Base-by-base conservation (phyloP, 768 basidiomycete genomes). In the Serendipita indica region DNA sequence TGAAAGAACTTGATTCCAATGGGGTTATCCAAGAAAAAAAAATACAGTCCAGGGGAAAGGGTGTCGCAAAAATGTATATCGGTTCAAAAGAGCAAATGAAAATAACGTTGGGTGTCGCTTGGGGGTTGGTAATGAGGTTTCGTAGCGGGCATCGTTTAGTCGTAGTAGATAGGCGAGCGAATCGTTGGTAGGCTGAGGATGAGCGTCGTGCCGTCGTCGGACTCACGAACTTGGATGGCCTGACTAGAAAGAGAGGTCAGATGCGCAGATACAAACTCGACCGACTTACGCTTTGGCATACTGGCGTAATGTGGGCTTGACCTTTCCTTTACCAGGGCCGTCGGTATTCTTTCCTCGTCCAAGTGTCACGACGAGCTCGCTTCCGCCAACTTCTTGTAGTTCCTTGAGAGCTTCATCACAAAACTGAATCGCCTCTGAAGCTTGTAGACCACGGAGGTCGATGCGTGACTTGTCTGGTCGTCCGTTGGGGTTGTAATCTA, bases 351-450 rank as follows among this genome's bases (percentile, higher is more conserved):
- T 54, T 54, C 49, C 49, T 16, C 25, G 20, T 16, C 49, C 49
- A 54, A 54, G 22, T 7, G 49, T 54, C 16, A 54, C 25, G 22
- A 33, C 32, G 49, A 54, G 49, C n/a, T 7, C 30, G 30, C 32
- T 54, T 4, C 49, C 49, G 25, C 32, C 49, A 54, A 28, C 49
- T 10, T 54, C 49, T 27, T 54, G 49, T 10, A 54, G n/a, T n/a
- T 54, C 49, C 30, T 30, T 54, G 49, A 54, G 49, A 18, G 49
- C 49, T 33, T 54, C 49, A 28, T 54, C 49, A 30, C 49, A 54
- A 28, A 22, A 54, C 25, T 54, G 20, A 28, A 54, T 33, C 22
- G 49, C 49, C n/a, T 54, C 49, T 10, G 49, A 54, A 33, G 49
- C 49, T 28, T 27, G 32, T 12, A 54, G 49, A 22, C 49, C 49